These are phyloP conservation scores for Lactarius sanguifluus DNA, from an alignment of 768 basidiomycete species.

Conservation along the genomic window DNA sequence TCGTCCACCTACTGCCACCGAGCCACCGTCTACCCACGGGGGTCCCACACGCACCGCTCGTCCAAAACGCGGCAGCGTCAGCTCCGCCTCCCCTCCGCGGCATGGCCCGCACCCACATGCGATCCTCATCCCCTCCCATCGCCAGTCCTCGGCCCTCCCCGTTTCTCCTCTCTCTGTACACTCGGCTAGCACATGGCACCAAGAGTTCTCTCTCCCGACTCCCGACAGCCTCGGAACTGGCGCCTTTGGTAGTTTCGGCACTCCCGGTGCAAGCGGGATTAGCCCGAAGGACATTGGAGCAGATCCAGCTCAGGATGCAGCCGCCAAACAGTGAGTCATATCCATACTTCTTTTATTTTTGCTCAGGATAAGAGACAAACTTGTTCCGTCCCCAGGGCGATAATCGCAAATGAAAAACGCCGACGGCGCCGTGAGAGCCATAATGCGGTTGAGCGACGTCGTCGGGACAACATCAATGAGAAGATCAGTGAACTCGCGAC, in stretches of 20 bases:
- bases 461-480: constrained; percentile 94
- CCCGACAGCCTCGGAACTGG: constrained; percentile 33
- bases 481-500: constrained; percentile 89
- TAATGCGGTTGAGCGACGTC: constrained; percentile 86
- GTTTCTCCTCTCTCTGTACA: constrained; percentile 35
- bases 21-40: constrained; percentile 33
- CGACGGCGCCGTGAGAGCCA: constrained; percentile 80
- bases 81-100: constrained; percentile 54
- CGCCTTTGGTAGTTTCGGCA: constrained; percentile 26
- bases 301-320: constrained; percentile 33
- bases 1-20: constrained; percentile 47
- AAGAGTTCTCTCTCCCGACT: constrained; percentile 36
- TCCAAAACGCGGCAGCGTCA: constrained; percentile 58
- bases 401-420: constrained; percentile 79
- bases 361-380: not conserved
- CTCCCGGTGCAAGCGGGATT: constrained; percentile 32
- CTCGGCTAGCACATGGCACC: constrained; percentile 24
- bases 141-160: constrained; percentile 31
- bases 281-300: constrained; percentile 39
- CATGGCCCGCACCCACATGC: constrained; percentile 50
- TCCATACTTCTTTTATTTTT: not conserved
- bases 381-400: constrained; percentile 37
- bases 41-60: constrained; percentile 46
- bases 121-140: constrained; percentile 60
- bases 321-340: constrained; percentile 42